A percentile compares a stretch with the other conserved stretches of the same genome.
These are phyloP conservation scores for Phytopythium chamaehyphon DNA, from an alignment of 352 stramenopile genomes.

Conservation along the genomic window DNA sequence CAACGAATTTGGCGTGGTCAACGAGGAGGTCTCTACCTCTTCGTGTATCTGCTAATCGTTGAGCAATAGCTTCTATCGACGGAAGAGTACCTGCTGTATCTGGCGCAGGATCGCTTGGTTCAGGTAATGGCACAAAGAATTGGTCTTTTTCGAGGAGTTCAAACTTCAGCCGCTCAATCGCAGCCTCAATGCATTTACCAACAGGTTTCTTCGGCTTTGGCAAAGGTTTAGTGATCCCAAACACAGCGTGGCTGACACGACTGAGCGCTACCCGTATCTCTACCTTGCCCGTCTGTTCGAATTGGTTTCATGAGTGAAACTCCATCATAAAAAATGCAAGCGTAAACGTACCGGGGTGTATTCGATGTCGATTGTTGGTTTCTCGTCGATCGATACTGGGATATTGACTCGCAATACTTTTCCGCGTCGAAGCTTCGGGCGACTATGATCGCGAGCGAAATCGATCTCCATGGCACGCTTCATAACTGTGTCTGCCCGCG, in stretches of 20 bases:
- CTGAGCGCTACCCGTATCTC: neutral
- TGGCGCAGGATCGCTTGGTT: too few relatives aligned
- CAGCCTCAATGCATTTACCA: slow-evolving; percentile 19
- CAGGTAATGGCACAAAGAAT: neutral
- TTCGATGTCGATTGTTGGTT: slow-evolving; percentile 40
- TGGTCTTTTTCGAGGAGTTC: slow-evolving; percentile 13
- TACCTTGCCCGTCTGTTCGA: neutral
- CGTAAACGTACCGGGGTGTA: slow-evolving; percentile 27
- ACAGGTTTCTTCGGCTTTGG: slow-evolving; percentile 14
- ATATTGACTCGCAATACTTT: slow-evolving; percentile 31
- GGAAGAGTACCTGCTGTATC: slow-evolving; percentile 2
- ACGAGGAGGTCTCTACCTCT: slow-evolving; percentile 31
- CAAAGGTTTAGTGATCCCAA: slow-evolving; percentile 6
- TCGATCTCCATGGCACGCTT: slow-evolving; percentile 6
- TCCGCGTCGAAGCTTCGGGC: neutral
- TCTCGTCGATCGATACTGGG: slow-evolving; percentile 6
- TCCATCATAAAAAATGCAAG: slow-evolving; percentile 1
- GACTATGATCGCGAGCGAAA: slow-evolving; percentile 14
- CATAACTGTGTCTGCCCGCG: slow-evolving; percentile 4
- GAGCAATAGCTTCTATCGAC: slow-evolving; percentile 30
- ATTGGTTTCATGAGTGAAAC: too few relatives aligned
- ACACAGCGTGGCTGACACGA: neutral
- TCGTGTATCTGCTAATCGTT: slow-evolving; percentile 30
- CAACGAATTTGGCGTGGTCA: slow-evolving; percentile 43
- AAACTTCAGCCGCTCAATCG: slow-evolving; percentile 24